Evolutionary conservation across 2,329 filamentous ascomycete genomes (phyloP).

Genomic region (Calonectria pteridis): DNA sequence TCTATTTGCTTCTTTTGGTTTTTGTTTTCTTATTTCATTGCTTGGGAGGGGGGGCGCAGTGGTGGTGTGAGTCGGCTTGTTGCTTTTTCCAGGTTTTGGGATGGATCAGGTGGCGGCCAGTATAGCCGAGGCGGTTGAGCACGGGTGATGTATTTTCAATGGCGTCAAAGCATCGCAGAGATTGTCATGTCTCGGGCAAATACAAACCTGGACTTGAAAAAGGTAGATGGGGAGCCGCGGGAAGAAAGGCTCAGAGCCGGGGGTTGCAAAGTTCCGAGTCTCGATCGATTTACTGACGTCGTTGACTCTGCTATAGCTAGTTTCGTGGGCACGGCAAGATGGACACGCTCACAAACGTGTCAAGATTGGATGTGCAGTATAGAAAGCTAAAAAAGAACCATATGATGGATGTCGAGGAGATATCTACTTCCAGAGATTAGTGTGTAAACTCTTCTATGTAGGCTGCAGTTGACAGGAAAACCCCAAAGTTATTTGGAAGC

Average conservation of each 20-base stretch:
- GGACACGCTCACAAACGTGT: too few relatives aligned
- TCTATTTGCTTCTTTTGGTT: background rate
- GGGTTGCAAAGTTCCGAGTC: background rate
- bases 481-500: background rate
- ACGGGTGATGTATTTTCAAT: background rate
- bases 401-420: background rate
- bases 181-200: background rate
- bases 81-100: constrained; percentile 13
- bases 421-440: background rate
- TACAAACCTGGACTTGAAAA: background rate
- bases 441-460: background rate
- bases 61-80: background rate
- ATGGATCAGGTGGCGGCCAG: background rate
- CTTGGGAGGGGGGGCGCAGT: background rate
- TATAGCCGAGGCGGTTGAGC: background rate
- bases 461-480: background rate
- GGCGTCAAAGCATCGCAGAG: background rate
- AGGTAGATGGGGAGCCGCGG: background rate
- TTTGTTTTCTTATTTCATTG: background rate
- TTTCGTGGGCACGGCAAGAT: background rate
- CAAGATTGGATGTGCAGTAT: background rate
- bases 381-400: background rate
- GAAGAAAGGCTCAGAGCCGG: too few relatives aligned
- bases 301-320: too few relatives aligned
- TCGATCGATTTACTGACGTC: background rate